Base-by-base conservation (phyloP, 768 basidiomycete species). In the Mycena haematopus region DNA sequence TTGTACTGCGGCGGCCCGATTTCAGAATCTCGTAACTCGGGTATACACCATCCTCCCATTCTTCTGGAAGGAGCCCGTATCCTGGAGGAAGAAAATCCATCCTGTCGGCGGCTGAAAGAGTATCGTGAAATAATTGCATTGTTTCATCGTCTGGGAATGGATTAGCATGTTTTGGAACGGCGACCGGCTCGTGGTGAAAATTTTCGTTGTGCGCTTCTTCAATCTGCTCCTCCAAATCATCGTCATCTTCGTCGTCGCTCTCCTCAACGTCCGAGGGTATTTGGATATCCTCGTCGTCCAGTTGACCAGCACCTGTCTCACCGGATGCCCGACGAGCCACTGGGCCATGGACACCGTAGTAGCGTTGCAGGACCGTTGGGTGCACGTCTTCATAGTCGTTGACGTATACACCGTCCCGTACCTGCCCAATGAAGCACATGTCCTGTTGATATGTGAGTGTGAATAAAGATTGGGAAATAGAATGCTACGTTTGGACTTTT, bases 11-110 rank as follows among this genome's bases (percentile, higher is more conserved):
- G 29, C 44, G 54, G 1, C 54, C 66, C 5, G 58, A 58, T 25
- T 58, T 58, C 11, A 69, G 35, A 21, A 64, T 56, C 21, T 64
- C 56, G 6, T 17, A 52, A 17, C 40, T 4, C 0, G 58, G 65
- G 21, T 70, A 70, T 14, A 49, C 29, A 0, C 47, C 57, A 0
- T 14, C 21, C 8, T 60, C 68, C 70, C 68, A 69, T 47, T 73
- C 69, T 2, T 25, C 46, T 19, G 60, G 46, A 13, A 52, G 56
- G 2, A 71, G 53, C 7, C 63, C 51, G 47, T 67, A 70, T 4
- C 65, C 40, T 5, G 40, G 15, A 8, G 51, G 51, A 22, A 52
- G 10, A 11, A 52, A 22, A 35, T 14, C 51, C 1, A 21, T 52
- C n/a, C 14, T 11, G n/a, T 35, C 21, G 6, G 51, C 51, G 1